Evolutionary conservation across 257 asterid genomes (phyloP).

Genomic region (Verbena officinalis): DNA sequence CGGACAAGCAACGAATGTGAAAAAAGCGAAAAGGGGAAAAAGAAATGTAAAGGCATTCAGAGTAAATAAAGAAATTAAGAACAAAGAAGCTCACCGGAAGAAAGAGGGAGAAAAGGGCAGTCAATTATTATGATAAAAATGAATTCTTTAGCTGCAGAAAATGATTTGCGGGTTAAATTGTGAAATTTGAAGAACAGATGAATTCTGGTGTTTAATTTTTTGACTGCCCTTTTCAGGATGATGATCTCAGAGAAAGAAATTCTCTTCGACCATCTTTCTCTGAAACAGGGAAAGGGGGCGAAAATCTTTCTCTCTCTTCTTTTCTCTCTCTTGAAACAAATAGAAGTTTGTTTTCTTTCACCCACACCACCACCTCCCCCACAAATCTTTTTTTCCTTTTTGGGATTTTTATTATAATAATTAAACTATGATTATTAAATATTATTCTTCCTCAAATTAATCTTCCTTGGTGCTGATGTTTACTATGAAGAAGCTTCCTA

Average conservation of each 20-base stretch:
- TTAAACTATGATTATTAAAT: not conserved
- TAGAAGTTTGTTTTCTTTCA: conserved; percentile 33
- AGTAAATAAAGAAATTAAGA: not conserved
- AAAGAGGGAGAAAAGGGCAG: conserved; percentile 43
- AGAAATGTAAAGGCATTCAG: conserved; percentile 33
- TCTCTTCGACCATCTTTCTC: conserved; percentile 85
- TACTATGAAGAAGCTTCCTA: not conserved
- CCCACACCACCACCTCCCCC: conserved; percentile 28
- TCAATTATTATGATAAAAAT: conserved; percentile 10
- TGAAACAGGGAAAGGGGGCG: conserved; percentile 56
- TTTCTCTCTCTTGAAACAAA: conserved; percentile 43
- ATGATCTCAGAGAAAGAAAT: conserved; percentile 84
- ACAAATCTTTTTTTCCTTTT: conserved; percentile 9
- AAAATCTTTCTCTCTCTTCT: conserved; percentile 44
- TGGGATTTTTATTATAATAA: conserved; percentile 1
- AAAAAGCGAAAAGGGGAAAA: conserved; percentile 37
- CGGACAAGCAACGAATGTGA: conserved; percentile 39
- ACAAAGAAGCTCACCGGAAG: conserved; percentile 38
- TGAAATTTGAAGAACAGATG: conserved; percentile 16
- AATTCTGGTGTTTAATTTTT: conserved; percentile 29
- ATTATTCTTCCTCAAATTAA: too few species aligned
- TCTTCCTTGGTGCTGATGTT: not conserved
- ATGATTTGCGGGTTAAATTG: not conserved
- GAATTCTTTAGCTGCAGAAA: conserved; percentile 22
- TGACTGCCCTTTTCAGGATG: conserved; percentile 76